Evolutionary conservation across 169 alveolate genomes (phyloP), one percentile per base, ranked within the genome.

Genomic region (Cryptosporidium tyzzeri): DNA sequence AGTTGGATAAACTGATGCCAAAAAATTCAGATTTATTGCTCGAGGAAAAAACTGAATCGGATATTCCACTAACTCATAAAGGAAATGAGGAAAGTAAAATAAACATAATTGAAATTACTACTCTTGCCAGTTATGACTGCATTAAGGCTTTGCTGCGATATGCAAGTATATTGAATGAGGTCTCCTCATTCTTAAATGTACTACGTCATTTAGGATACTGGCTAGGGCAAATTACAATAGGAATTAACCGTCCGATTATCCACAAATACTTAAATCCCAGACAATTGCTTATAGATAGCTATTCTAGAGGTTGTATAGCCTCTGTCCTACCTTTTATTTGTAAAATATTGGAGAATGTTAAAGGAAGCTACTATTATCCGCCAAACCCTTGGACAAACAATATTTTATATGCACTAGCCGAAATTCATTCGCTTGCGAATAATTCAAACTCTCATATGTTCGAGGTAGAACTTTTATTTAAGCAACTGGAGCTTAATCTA

Each of bases 371-470:
- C 93, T 96, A 95, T 92, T 92, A 91, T 51, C 97, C 98, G 10
- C 98, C 98, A n/a, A 96, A 96, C 85, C 98, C 98, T 18, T 96
- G 98, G 98, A 95, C 98, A 23, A 87, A 95, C 44, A 97, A 97
- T 31, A 71, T 95, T 65, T 89, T 96, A 44, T 86, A 91, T 70
- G 87, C 95, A 51, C 91, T 96, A 62, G 96, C 96, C 59, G 98
- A 96, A 92, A 91, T 96, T 44, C 97, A 95, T 80, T 91, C 89
- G 62, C 85, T 95, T 18, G 37, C 74, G 8, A 94, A 35, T 67
- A 95, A 95, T 75, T 93, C 98, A 16, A 94, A 94, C 55, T 86
- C 95, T 44, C 59, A 58, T 41, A 94, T 95, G 85, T 96, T 96
- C 70, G 98, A 96, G 92, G 94, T 96, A 8, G 98, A 96, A 85